Percentiles rank a stretch among this genome's conserved stretches.
These are phyloP conservation scores for Trichoderma sp. DNA, from an alignment of 2,329 filamentous ascomycete species.

Conservation along the genomic window DNA sequence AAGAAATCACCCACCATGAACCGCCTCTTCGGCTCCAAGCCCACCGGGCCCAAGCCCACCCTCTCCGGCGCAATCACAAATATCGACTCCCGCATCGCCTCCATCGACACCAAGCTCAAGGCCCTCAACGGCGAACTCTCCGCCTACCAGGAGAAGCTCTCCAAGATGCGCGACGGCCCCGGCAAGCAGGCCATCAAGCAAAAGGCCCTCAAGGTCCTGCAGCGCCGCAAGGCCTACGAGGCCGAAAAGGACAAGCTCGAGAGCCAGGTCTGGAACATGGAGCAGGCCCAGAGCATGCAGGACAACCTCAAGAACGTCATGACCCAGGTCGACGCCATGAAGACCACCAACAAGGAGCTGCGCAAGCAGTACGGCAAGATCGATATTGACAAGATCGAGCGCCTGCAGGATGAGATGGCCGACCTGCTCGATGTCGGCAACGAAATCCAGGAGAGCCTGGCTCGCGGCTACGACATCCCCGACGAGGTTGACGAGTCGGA, in stretches of 20 bases:
- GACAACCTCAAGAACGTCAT: slow-evolving; percentile 98
- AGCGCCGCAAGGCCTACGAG: slow-evolving; percentile 93
- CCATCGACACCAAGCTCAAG: slow-evolving; percentile 90
- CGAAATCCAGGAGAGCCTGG: slow-evolving; percentile 94
- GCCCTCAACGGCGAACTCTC: slow-evolving; percentile 86
- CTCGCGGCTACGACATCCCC: slow-evolving; percentile 86
- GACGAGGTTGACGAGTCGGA: slow-evolving; percentile 97
- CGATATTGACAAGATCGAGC: slow-evolving; percentile 95
- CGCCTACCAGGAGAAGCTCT: slow-evolving; percentile 81
- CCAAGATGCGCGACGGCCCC: slow-evolving; percentile 92
- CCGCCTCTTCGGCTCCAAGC: slow-evolving; percentile 87
- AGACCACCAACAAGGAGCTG: slow-evolving; percentile 91
- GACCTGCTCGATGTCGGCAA: slow-evolving; percentile 97
- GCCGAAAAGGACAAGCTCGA: slow-evolving; percentile 89
- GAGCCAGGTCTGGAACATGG: slow-evolving; percentile 97
- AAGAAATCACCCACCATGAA: slow-evolving; percentile 64
- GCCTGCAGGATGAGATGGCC: slow-evolving; percentile 98
- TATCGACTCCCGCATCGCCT: slow-evolving; percentile 79
- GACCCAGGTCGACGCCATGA: slow-evolving; percentile 97
- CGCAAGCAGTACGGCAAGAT: slow-evolving; percentile 95
- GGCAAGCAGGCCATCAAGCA: slow-evolving; percentile 90
- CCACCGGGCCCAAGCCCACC: slow-evolving; percentile 82
- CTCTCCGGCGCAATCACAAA: slow-evolving; percentile 79
- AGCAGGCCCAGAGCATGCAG: slow-evolving; percentile 97
- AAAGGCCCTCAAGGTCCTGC: slow-evolving; percentile 90